phyloP scores from a whole-genome alignment of 1,284 basidiomycete genomes.

The Pseudozyma pruni region DNA sequence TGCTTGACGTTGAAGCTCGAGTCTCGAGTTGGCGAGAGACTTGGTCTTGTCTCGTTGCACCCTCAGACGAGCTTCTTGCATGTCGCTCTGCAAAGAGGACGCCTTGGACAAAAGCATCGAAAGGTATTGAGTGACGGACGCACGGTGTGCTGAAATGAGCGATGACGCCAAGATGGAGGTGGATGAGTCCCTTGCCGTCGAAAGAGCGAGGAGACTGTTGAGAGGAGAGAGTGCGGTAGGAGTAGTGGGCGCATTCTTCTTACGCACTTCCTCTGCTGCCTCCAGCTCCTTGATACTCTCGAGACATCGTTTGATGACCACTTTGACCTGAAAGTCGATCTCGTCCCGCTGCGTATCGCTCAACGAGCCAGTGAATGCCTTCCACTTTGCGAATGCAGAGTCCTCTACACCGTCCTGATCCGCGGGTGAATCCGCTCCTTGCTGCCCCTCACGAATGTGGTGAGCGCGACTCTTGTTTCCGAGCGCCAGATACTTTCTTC shows the following conservation, averaged over 20 bases:
- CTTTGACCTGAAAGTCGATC: constrained; percentile 85
- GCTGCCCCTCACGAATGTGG: constrained; percentile 17
- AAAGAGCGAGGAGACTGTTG: constrained; percentile 36
- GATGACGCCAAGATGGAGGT: constrained; percentile 47
- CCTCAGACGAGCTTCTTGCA: constrained; percentile 75
- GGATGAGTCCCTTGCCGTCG: constrained; percentile 43
- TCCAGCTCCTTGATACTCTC: constrained; percentile 87
- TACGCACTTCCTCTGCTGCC: constrained; percentile 75
- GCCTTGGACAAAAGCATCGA: constrained; percentile 80
- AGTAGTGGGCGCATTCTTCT: constrained; percentile 49
- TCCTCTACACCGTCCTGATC: constrained; percentile 18
- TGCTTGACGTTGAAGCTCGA: constrained; percentile 14
- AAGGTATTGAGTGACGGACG: constrained; percentile 85
- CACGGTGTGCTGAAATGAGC: constrained; percentile 80
- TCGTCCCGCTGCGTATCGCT: constrained; percentile 88
- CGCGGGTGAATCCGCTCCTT: constrained; percentile 25
- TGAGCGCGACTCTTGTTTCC: constrained; percentile 25
- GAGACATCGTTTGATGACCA: constrained; percentile 82
- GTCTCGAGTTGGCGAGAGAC: constrained; percentile 39
- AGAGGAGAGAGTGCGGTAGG: constrained; percentile 22
- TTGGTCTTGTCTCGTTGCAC: constrained; percentile 52
- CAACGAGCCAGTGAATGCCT: constrained; percentile 74
- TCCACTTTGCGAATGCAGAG: constrained; percentile 56
- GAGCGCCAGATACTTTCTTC: constrained; percentile 50
- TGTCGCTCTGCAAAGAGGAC: constrained; percentile 80